Evolutionary conservation across 2,329 filamentous ascomycete species (phyloP).

Genomic region (Canariomyces notabilis): DNA sequence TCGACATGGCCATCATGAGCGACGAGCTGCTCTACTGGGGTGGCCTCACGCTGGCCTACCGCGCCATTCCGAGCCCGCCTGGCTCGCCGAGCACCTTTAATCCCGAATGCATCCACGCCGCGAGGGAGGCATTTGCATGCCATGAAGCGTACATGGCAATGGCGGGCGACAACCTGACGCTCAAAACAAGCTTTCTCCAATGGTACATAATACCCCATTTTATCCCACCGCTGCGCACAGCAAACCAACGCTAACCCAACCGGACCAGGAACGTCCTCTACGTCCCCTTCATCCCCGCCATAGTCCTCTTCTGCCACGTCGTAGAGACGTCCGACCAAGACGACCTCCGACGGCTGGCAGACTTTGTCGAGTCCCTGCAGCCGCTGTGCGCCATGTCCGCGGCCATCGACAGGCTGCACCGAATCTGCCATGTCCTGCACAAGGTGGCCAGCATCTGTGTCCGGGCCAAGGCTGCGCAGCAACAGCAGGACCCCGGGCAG

Average conservation of each 20-base stretch:
- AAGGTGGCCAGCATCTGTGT: conserved; percentile 59
- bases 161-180: conserved; percentile 36
- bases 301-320: conserved; percentile 54
- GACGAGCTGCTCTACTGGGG: conserved; percentile 46
- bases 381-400: conserved; percentile 49
- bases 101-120: conserved; percentile 44
- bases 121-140: conserved; percentile 43
- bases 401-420: conserved; percentile 54
- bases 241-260: not conserved
- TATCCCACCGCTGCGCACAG: not conserved
- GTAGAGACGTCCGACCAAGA: conserved; percentile 48
- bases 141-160: conserved; percentile 43
- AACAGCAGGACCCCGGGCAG: conserved; percentile 38
- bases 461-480: conserved; percentile 50
- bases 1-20: conserved; percentile 41
- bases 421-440: conserved; percentile 57
- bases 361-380: conserved; percentile 53
- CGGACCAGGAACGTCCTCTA: conserved; percentile 46
- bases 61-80: conserved; percentile 45
- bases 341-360: conserved; percentile 51
- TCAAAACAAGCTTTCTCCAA: conserved; percentile 46
- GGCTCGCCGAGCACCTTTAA: conserved; percentile 39
- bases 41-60: conserved; percentile 48
- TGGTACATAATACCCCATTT: conserved; percentile 37
- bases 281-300: conserved; percentile 55